Percentiles rank a stretch among this genome's conserved stretches.
phyloP scores from a whole-genome alignment of 148 eudicot genomes.

The Rheum nobile region DNA sequence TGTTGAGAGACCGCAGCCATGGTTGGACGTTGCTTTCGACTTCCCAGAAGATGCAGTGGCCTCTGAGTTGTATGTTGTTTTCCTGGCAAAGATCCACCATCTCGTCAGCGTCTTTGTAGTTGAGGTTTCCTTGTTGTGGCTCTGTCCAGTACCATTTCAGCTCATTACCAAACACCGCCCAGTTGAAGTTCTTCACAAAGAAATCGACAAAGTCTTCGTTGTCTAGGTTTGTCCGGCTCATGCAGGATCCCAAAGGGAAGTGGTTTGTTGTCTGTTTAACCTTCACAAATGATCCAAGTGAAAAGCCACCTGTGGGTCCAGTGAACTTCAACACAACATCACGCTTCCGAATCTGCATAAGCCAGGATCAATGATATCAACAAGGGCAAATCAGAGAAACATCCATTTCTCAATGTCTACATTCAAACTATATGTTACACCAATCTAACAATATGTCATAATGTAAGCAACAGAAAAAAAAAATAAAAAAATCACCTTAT shows the following conservation, averaged over 20 bases:
- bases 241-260: conserved; percentile 77
- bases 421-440: too few relatives aligned
- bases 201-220: conserved; percentile 77
- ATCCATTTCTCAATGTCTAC: not conserved
- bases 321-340: conserved; percentile 62
- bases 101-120: conserved; percentile 85
- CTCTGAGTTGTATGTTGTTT: conserved; percentile 58
- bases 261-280: conserved; percentile 58
- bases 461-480: not conserved
- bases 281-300: conserved; percentile 39
- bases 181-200: conserved; percentile 73
- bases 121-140: conserved; percentile 57
- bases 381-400: not conserved
- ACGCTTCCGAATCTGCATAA: conserved; percentile 77
- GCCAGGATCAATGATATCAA: not conserved
- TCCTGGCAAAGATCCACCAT: conserved; percentile 49
- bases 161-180: conserved; percentile 94
- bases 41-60: conserved; percentile 98
- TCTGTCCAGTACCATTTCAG: conserved; percentile 97
- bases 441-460: not conserved
- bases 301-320: conserved; percentile 20
- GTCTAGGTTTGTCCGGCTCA: conserved; percentile 60
- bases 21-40: conserved; percentile 51
- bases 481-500: conserved; percentile 34
- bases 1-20: conserved; percentile 49